Evolutionary conservation across 2,329 filamentous ascomycete genomes (phyloP).

Genomic region (Fusarium sororula): DNA sequence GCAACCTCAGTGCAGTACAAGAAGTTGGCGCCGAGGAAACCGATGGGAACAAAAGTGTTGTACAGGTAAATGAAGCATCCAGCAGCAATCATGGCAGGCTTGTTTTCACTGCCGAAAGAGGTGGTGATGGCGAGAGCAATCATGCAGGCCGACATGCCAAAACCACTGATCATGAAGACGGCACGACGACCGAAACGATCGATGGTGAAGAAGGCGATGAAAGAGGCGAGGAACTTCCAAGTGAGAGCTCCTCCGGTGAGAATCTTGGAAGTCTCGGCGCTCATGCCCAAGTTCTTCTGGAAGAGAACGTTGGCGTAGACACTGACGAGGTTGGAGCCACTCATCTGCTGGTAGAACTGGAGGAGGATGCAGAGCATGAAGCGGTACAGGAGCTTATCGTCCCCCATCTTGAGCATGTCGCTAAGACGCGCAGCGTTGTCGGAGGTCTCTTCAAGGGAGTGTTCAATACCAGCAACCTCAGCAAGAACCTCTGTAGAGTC

Average conservation of each 20-base stretch:
- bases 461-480: slow-evolving; percentile 59
- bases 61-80: slow-evolving; percentile 69
- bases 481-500: slow-evolving; percentile 50
- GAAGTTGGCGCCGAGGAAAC: slow-evolving; percentile 71
- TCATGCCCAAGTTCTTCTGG: slow-evolving; percentile 39
- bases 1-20: slow-evolving; percentile 64
- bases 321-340: slow-evolving; percentile 41
- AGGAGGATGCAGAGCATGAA: slow-evolving; percentile 45
- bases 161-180: slow-evolving; percentile 40
- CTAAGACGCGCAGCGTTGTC: slow-evolving; percentile 49
- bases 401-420: slow-evolving; percentile 59
- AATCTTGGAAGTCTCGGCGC: slow-evolving; percentile 34
- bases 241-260: slow-evolving; percentile 42
- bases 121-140: slow-evolving; percentile 41
- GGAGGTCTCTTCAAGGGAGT: slow-evolving; percentile 56
- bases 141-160: slow-evolving; percentile 42
- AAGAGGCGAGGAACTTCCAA: slow-evolving; percentile 47
- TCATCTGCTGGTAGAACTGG: slow-evolving; percentile 46
- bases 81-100: slow-evolving; percentile 35
- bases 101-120: slow-evolving; percentile 31
- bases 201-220: slow-evolving; percentile 43
- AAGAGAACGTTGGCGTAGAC: slow-evolving; percentile 46
- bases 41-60: slow-evolving; percentile 73
- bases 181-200: slow-evolving; percentile 42
- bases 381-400: slow-evolving; percentile 60